These are phyloP conservation scores for Alternaria rosae DNA, from an alignment of 2,329 filamentous ascomycete genomes.

Conservation along the genomic window DNA sequence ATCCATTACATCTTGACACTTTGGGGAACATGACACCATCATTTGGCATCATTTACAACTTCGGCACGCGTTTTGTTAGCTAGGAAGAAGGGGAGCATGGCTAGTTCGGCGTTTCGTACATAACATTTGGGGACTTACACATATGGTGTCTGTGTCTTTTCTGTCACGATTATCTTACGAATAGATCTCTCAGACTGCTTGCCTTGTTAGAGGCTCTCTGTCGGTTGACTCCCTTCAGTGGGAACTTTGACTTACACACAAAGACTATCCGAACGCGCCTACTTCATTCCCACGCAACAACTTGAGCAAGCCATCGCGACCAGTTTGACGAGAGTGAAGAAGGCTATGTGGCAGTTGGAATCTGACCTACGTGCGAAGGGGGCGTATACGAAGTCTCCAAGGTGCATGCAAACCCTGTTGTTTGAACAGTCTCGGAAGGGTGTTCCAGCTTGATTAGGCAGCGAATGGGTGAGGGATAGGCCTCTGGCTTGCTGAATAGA, in stretches of 20 bases:
- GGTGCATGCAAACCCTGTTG: background rate
- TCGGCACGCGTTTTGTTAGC: slow-evolving; percentile 12
- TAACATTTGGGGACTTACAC: background rate
- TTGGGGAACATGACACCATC: slow-evolving; percentile 16
- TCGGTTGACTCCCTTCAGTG: background rate
- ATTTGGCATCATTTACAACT: slow-evolving; percentile 12
- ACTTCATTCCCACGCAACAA: background rate
- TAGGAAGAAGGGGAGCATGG: slow-evolving; percentile 17
- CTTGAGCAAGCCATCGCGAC: background rate
- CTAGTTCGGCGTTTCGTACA: slow-evolving; percentile 19
- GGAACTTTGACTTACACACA: background rate
- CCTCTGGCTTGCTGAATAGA: background rate
- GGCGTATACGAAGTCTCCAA: background rate
- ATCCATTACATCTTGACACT: slow-evolving; percentile 13
- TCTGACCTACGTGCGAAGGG: background rate
- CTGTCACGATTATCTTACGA: slow-evolving; percentile 11
- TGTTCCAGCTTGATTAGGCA: too few species aligned
- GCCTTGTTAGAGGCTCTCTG: slow-evolving; percentile 4
- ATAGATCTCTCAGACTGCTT: slow-evolving; percentile 15
- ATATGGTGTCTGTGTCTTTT: slow-evolving; percentile 7
- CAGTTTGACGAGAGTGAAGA: background rate
- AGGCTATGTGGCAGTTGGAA: background rate
- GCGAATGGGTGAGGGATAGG: too few species aligned
- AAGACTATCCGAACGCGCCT: background rate
- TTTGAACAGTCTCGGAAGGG: background rate